Evolutionary conservation across 2,329 filamentous ascomycete genomes (phyloP), one percentile per base, ranked within the genome.

Genomic region (Fusarium pseudonygamai): DNA sequence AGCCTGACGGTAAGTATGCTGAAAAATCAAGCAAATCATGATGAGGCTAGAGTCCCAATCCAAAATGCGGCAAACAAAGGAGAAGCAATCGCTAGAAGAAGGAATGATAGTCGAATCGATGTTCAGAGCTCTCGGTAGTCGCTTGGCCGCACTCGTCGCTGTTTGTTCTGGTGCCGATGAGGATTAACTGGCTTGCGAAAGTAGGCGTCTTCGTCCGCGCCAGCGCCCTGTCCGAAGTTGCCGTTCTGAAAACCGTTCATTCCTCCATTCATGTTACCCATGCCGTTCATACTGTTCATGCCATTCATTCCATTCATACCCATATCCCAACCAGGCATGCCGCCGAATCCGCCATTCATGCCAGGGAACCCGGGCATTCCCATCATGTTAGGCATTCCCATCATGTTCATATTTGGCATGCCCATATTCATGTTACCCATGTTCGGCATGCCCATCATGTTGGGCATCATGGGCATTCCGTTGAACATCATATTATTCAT

Each of bases 111-210:
- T 60, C 40, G 55, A 61, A 46, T 45, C 37, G 49, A 58, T 55
- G 57, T 53, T 85, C 79, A 95, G 55, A 97, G 86, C 84, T 97
- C 94, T 73, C 93, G 89, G 81, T 96, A 98, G 83, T 99, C 96
- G 80, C 94, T 96, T 16, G 95, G 95, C 62, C 96, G 89, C 61
- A 93, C 90, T 77, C 94, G 88, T 73, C 92, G 90, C 77, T 94
- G 92, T 77, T 93, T 90, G 79, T 95, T 94, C 82, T 95, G 92
- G 80, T 96, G 93, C 57, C 96, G 90, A 80, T 97, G 93, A 6
- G 95, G 96, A 80, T 99, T 99, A 71, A 98, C 93, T 0, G 96
- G 96, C 82, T 97, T 96, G 65, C 96, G 90, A 81, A 98, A 97
- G 83, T 99, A 99, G 12, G 96, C 93, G 68, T 95, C 93, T 69